Evolutionary conservation across 2,329 filamentous ascomycete species (phyloP), one percentile per base, ranked within the genome.

Genomic region (Piedraia hortae): DNA sequence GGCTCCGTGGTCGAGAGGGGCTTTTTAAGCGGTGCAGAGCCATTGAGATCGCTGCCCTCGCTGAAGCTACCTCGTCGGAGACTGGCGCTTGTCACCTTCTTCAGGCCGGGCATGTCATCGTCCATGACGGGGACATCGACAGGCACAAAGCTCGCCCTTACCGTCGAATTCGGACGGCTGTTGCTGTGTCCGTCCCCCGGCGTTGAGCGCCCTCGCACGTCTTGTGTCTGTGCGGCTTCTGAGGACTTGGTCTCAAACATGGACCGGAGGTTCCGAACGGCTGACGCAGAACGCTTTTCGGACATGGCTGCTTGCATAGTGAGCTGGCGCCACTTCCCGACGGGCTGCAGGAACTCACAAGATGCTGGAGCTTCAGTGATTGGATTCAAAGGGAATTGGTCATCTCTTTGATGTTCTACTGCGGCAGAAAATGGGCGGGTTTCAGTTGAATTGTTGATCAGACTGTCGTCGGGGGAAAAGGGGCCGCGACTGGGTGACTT

Each of bases 251-350:
- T 44, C 40, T 55, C 51, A 38, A 54, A 55, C 41, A 54, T 47
- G 26, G 51, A 50, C 35, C 50, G 43, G 26, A 55, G 42, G 34
- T 51, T 51, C 32, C 50, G 44, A 31, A 55, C 51, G 32, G 47
- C 48, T 25, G 38, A 44, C 26, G 32, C 42, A 20, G 41, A 36
- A 26, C 41, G 35, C 29, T 34, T 30, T 23, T 28, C 28, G 6
- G 45, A 48, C 51, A 55, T 55, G 47, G 48, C 50, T 53, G 42
- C 7, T 17, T n/a, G n/a, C n/a, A n/a, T n/a, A n/a, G n/a, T n/a
- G n/a, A n/a, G n/a, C n/a, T n/a, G n/a, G n/a, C n/a, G n/a, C n/a
- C n/a, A n/a, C n/a, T n/a, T n/a, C n/a, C n/a, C n/a, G n/a, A n/a
- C n/a, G n/a, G n/a, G n/a, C n/a, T n/a, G n/a, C n/a, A n/a, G n/a